Evolutionary conservation across 2,329 filamentous ascomycete genomes (phyloP), one percentile per base, ranked within the genome.

Genomic region (Cordyceps cicadae): DNA sequence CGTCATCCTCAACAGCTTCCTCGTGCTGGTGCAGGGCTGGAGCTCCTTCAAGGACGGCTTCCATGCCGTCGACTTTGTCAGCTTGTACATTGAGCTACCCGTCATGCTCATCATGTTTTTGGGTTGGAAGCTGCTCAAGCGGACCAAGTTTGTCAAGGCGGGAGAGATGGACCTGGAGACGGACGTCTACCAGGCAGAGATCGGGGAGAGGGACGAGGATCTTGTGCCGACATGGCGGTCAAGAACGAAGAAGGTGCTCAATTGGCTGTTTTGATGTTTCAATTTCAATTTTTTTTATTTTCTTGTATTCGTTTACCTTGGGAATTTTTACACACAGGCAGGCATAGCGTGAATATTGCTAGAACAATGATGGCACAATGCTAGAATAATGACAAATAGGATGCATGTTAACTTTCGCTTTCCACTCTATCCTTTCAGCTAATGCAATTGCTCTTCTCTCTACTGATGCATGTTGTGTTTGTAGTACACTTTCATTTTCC

Each of bases 51-150:
- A 79, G 48, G 83, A 83, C 3, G 70, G 63, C 2, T 88, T 87
- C 66, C 75, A 77, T 53, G 75, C 72, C 2, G 82, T 87, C 14
- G 77, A 81, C 66, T 87, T 88, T 66, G 81, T 88, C 52, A 85
- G 81, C 62, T 84, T 77, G 64, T 87, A 88, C 66, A 77, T 88
- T 43, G 83, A 87, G 70, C 70, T 87, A 26, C 81, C 84, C 0
- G 66, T 87, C 62, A 84, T 87, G 78, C 64, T 81, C 17, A 65
- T 86, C 9, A 77, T 93, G 39, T 92, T 82, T 67, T 50, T 87
- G 0, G 84, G 78, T 6, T 93, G 88, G 87, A 94, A 93, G 72
- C 29, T 89, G 1, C 61, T 85, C 63, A 87, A 90, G 72, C 80
- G 77, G 68, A 89, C 87, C 0, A 84, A 79, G 63, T 77, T 81